Evolutionary conservation across 768 basidiomycete genomes (phyloP).

Genomic region (Termitomyces sp.): DNA sequence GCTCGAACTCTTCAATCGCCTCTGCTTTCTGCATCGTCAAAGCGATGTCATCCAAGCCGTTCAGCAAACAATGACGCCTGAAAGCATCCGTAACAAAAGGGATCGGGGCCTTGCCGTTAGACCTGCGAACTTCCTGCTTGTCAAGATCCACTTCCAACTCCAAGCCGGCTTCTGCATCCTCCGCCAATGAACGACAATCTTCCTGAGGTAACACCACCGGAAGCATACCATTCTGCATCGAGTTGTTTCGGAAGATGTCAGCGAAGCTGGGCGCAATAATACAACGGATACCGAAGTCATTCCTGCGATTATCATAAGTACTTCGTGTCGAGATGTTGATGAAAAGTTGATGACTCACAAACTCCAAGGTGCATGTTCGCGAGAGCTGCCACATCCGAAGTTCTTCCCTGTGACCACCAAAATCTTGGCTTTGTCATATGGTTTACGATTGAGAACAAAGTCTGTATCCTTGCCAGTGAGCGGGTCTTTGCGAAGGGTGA

Average conservation of each 20-base stretch:
- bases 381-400: constrained; percentile 88
- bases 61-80: constrained; percentile 88
- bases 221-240: constrained; percentile 93
- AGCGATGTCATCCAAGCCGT: constrained; percentile 95
- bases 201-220: constrained; percentile 67
- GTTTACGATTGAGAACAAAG: constrained; percentile 78
- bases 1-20: constrained; percentile 77
- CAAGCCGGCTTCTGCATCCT: constrained; percentile 70
- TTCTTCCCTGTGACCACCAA: constrained; percentile 82
- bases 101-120: constrained; percentile 67
- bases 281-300: constrained; percentile 87
- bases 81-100: constrained; percentile 83
- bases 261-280: constrained; percentile 87
- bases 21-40: constrained; percentile 80
- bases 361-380: constrained; percentile 90
- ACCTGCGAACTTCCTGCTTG: constrained; percentile 69
- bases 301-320: constrained; percentile 30
- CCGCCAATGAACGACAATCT: constrained; percentile 65
- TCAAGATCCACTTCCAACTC: constrained; percentile 84
- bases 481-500: constrained; percentile 70
- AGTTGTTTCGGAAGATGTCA: constrained; percentile 85
- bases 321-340: background rate
- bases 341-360: constrained; percentile 42
- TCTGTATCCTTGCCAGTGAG: constrained; percentile 77
- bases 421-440: constrained; percentile 71